Evolutionary conservation across 2,329 filamentous ascomycete genomes (phyloP).

Genomic region (Pseudophaeomoniella oleicola): DNA sequence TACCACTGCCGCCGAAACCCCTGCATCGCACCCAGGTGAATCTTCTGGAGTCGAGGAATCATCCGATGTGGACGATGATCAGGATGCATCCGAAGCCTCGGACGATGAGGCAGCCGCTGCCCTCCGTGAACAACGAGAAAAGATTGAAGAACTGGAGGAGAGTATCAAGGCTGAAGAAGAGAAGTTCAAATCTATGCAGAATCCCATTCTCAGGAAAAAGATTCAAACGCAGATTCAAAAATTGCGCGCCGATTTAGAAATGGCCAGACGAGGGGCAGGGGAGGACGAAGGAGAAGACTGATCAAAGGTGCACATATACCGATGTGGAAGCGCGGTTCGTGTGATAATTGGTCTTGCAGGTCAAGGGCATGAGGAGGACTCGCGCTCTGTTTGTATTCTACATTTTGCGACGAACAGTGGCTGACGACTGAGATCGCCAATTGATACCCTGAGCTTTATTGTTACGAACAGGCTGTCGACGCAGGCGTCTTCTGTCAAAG

Average conservation of each 20-base stretch:
- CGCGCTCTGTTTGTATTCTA: too few species aligned
- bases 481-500: too few species aligned
- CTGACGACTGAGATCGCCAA: too few species aligned
- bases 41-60: slow-evolving; percentile 16
- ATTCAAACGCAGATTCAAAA: slow-evolving; percentile 28
- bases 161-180: slow-evolving; percentile 22
- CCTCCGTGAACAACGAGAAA: slow-evolving; percentile 28
- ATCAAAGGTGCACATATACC: too few species aligned
- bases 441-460: too few species aligned
- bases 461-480: too few species aligned
- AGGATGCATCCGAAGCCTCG: slow-evolving; percentile 20
- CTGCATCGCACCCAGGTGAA: slow-evolving; percentile 7
- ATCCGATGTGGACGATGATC: slow-evolving; percentile 18
- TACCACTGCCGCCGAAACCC: slow-evolving; percentile 12
- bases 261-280: slow-evolving; percentile 13
- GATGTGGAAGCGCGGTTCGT: too few species aligned
- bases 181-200: slow-evolving; percentile 24
- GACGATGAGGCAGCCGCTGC: slow-evolving; percentile 30
- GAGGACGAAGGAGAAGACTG: slow-evolving; percentile 28
- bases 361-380: too few species aligned
- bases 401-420: too few species aligned
- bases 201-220: slow-evolving; percentile 26
- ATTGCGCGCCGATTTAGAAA: slow-evolving; percentile 12
- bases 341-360: too few species aligned
- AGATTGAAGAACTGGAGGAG: slow-evolving; percentile 27